These are phyloP conservation scores for Mycena filopes DNA, from an alignment of 768 basidiomycete species.

Conservation along the genomic window DNA sequence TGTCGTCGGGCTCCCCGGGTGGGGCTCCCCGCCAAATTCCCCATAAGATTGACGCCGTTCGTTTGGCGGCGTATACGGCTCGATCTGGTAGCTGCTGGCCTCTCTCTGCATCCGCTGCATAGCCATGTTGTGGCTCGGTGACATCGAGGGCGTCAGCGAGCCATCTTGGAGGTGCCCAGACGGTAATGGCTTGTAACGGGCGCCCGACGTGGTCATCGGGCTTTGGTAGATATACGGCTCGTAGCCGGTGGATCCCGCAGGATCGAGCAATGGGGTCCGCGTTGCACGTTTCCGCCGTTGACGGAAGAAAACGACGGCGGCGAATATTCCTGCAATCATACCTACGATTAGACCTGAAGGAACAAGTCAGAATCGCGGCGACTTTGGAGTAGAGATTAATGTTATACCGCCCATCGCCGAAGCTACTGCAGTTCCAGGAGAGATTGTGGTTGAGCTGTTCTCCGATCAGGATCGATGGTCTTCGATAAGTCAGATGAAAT, in stretches of 20 bases:
- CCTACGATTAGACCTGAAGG: constrained; percentile 44
- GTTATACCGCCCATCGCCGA: constrained; percentile 49
- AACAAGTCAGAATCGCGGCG: no score
- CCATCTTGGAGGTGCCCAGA: constrained; percentile 10
- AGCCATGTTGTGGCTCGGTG: constrained; percentile 3
- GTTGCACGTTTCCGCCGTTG: constrained; percentile 38
- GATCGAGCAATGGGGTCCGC: constrained; percentile 41
- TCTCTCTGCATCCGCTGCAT: constrained; percentile 22
- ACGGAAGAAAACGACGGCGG: constrained; percentile 47
- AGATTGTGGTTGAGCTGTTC: constrained; percentile 7
- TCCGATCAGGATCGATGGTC: not conserved
- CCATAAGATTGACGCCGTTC: constrained; percentile 41
- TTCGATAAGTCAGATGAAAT: not conserved
- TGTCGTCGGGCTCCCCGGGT: constrained; percentile 1
- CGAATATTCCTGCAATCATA: constrained; percentile 43
- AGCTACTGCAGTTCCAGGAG: constrained; percentile 43
- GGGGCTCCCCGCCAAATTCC: constrained; percentile 15
- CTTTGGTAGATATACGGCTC: constrained; percentile 3
- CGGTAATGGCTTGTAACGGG: constrained; percentile 38
- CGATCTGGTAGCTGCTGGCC: constrained; percentile 49
- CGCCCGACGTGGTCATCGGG: constrained; percentile 11
- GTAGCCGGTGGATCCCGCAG: constrained; percentile 33
- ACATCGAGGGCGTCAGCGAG: constrained; percentile 1
- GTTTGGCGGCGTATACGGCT: constrained; percentile 54
- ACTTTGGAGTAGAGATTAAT: no score